Conservation (phyloP, 139 green algal genomes). For the Tetraselmis chui region DNA sequence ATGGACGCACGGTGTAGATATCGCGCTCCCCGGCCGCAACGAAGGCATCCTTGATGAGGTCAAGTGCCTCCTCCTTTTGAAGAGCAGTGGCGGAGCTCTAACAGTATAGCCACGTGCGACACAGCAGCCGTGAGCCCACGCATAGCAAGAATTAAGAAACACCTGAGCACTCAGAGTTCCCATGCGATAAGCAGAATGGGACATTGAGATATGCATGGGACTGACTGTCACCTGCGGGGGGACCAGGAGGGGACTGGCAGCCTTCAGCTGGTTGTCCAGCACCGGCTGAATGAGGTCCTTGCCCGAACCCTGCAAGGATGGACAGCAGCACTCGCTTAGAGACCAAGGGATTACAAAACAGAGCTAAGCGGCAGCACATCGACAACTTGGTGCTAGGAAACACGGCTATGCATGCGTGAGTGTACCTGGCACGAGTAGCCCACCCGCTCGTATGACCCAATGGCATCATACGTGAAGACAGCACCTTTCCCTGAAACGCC, state of each 20-base stretch:
- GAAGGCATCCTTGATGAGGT: conserved; percentile 95
- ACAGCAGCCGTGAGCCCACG: no score
- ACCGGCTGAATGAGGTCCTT: conserved; percentile 97
- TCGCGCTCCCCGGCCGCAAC: conserved; percentile 91
- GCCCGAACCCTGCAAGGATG: conserved; percentile 70
- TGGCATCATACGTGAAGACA: conserved; percentile 97
- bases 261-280: conserved; percentile 97
- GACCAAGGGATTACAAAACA: no score
- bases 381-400: no score
- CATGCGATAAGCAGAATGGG: no score
- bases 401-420: no score
- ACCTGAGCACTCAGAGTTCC: no score
- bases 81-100: conserved; percentile 34
- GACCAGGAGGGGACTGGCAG: conserved; percentile 77
- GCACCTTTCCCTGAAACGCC: conserved; percentile 83
- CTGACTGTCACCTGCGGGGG: conserved; percentile 65
- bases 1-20: conserved; percentile 88
- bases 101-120: no score
- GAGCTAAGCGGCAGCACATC: no score
- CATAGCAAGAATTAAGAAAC: no score
- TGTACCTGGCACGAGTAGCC: conserved; percentile 71
- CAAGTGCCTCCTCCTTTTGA: conserved; percentile 75
- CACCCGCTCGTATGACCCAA: conserved; percentile 87
- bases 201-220: no score
- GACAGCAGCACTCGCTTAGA: no score